These are phyloP conservation scores for Quercus mongolica DNA, from an alignment of 306 rosid genomes.

Conservation along the genomic window DNA sequence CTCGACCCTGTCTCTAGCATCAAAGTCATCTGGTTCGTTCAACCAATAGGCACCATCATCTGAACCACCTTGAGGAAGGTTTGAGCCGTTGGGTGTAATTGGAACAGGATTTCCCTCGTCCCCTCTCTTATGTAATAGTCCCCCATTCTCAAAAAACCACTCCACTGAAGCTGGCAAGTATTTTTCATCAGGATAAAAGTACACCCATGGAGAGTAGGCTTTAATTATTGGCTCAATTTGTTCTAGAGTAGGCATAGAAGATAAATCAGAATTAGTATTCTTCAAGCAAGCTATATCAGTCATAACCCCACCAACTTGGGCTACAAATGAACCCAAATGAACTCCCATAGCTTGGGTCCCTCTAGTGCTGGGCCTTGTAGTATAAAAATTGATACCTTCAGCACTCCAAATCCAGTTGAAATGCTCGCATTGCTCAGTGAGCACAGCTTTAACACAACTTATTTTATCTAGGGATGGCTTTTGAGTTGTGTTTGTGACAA, in stretches of 20 bases:
- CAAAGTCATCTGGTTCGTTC: conserved; percentile 45
- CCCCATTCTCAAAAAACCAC: conserved; percentile 65
- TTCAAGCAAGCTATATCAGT: conserved; percentile 49
- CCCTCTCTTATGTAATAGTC: conserved; percentile 40
- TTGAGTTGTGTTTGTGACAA: conserved; percentile 43
- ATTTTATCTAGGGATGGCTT: conserved; percentile 61
- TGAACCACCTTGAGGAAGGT: conserved; percentile 59
- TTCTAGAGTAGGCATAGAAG: conserved; percentile 48
- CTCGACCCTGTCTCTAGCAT: conserved; percentile 37
- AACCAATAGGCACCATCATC: conserved; percentile 63
- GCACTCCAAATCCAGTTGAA: conserved; percentile 60
- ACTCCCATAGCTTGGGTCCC: conserved; percentile 46
- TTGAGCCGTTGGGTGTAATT: conserved; percentile 42
- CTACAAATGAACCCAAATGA: conserved; percentile 52
- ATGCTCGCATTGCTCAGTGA: conserved; percentile 51
- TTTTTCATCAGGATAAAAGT: conserved; percentile 58
- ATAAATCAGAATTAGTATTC: conserved; percentile 27
- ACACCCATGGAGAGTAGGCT: conserved; percentile 55
- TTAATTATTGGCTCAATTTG: conserved; percentile 45
- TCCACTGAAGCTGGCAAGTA: conserved; percentile 56
- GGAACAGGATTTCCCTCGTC: conserved; percentile 42
- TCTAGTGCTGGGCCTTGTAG: conserved; percentile 48
- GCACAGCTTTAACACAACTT: conserved; percentile 51
- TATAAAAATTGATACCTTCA: conserved; percentile 35
- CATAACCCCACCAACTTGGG: conserved; percentile 21